These are phyloP conservation scores for Macaranga tanarius DNA, from an alignment of 441 rosid species.

Conservation along the genomic window DNA sequence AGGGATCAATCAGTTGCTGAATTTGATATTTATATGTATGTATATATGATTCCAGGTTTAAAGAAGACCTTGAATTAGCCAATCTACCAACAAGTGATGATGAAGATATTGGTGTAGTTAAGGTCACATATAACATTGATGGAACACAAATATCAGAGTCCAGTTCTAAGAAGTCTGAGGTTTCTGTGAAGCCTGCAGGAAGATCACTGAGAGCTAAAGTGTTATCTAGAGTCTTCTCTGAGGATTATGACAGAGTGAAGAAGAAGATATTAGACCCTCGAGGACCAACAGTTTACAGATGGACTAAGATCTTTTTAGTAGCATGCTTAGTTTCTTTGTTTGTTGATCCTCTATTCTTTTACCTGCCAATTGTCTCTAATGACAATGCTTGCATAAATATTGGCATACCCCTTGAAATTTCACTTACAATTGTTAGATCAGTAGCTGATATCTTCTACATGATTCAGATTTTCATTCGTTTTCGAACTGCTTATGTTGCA, in stretches of 20 bases:
- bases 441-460: slow-evolving; percentile 72
- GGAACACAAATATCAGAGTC: slow-evolving; percentile 43
- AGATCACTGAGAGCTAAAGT: slow-evolving; percentile 63
- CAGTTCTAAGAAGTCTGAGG: slow-evolving; percentile 21
- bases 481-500: slow-evolving; percentile 76
- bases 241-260: slow-evolving; percentile 65
- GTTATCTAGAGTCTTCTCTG: slow-evolving; percentile 72
- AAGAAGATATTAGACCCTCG: slow-evolving; percentile 77
- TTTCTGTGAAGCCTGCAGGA: slow-evolving; percentile 18
- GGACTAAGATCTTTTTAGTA: slow-evolving; percentile 78
- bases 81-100: slow-evolving; percentile 41
- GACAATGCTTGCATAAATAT: slow-evolving; percentile 61
- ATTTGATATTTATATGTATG: slow-evolving; percentile 1
- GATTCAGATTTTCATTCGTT: slow-evolving; percentile 62
- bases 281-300: slow-evolving; percentile 52
- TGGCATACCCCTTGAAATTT: slow-evolving; percentile 54
- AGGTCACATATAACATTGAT: slow-evolving; percentile 50
- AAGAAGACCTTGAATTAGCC: slow-evolving; percentile 53
- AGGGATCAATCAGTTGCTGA: neutral
- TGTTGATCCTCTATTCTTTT: slow-evolving; percentile 85
- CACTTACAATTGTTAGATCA: slow-evolving; percentile 60
- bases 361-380: slow-evolving; percentile 53
- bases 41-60: slow-evolving; percentile 38
- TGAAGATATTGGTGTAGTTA: slow-evolving; percentile 33
- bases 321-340: slow-evolving; percentile 74